A percentile compares a stretch with the other conserved stretches of the same genome.
Conservation (phyloP, 495 filamentous ascomycete genomes). For the Saxophila tyrrhenica region DNA sequence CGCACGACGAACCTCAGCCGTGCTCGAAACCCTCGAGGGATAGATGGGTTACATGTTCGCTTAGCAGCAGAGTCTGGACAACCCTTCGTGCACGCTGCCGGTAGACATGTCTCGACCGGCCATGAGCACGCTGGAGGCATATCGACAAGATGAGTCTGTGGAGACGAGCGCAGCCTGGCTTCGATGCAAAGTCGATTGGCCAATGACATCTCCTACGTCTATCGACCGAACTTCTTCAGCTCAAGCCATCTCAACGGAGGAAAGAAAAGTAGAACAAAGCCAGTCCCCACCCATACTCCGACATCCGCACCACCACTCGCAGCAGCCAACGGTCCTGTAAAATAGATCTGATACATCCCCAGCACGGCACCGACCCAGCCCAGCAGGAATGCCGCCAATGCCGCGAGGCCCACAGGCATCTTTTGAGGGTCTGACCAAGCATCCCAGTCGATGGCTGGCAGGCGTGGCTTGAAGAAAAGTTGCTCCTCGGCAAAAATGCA, state of each 20-base stretch:
- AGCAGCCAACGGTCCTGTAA: slow-evolving; percentile 10
- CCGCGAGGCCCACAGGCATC: slow-evolving; percentile 39
- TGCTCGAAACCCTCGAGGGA: too few species aligned
- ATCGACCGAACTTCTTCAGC: slow-evolving; percentile 17
- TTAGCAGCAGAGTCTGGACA: too few species aligned
- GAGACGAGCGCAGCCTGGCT: too few species aligned
- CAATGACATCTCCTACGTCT: neutral
- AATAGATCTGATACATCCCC: slow-evolving; percentile 13
- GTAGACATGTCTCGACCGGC: too few species aligned
- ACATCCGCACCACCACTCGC: slow-evolving; percentile 8
- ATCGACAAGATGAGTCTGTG: too few species aligned
- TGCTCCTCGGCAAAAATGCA: slow-evolving; percentile 51
- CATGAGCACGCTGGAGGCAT: too few species aligned
- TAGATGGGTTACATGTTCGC: too few species aligned
- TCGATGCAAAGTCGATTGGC: too few species aligned
- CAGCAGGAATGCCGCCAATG: slow-evolving; percentile 26
- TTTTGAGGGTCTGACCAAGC: slow-evolving; percentile 37
- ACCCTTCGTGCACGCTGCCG: too few species aligned
- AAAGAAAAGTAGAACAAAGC: slow-evolving; percentile 12
- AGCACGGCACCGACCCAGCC: slow-evolving; percentile 11
- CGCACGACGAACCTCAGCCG: too few species aligned
- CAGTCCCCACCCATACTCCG: slow-evolving; percentile 16
- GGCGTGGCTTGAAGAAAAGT: slow-evolving; percentile 15
- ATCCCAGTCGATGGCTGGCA: slow-evolving; percentile 20
- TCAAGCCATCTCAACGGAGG: slow-evolving; percentile 20